Evolutionary conservation across 441 rosid genomes (phyloP).

Genomic region (Erysimum cheiri): DNA sequence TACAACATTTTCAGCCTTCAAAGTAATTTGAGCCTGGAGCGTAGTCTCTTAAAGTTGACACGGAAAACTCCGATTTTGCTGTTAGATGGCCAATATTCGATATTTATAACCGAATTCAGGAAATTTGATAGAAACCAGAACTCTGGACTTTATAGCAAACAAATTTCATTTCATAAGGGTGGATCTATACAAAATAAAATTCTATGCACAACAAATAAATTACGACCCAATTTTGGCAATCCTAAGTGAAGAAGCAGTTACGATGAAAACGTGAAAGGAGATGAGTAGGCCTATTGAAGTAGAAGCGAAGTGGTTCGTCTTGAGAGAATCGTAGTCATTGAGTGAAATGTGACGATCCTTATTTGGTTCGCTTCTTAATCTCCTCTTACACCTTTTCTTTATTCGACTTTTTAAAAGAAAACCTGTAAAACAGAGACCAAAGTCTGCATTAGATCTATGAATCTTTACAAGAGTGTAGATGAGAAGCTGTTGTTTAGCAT

Average conservation of each 20-base stretch:
- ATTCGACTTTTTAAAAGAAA: constrained; percentile 54
- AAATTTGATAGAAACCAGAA: background rate
- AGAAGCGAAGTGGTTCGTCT: constrained; percentile 47
- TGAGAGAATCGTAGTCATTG: constrained; percentile 14
- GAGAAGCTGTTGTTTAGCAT: background rate
- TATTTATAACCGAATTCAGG: background rate
- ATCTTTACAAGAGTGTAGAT: background rate
- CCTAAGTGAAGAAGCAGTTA: constrained; percentile 40
- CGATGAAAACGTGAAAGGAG: constrained; percentile 48
- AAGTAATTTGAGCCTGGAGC: background rate
- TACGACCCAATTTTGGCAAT: constrained; percentile 16
- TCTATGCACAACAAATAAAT: constrained; percentile 34
- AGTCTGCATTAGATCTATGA: background rate
- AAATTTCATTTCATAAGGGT: constrained; percentile 15
- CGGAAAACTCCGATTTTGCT: background rate
- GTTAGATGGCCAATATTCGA: too few relatives aligned
- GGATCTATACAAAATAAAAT: constrained; percentile 12
- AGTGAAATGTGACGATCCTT: constrained; percentile 49
- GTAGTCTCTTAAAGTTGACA: background rate
- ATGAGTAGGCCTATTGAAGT: constrained; percentile 43
- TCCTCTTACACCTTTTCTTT: constrained; percentile 55
- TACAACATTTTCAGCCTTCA: background rate
- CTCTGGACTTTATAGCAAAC: constrained; percentile 9
- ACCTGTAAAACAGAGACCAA: constrained; percentile 46
- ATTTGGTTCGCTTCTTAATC: constrained; percentile 45